Base-by-base conservation (phyloP, 176 grass and related monocot species). In the Cenchrus fungigraminus region DNA sequence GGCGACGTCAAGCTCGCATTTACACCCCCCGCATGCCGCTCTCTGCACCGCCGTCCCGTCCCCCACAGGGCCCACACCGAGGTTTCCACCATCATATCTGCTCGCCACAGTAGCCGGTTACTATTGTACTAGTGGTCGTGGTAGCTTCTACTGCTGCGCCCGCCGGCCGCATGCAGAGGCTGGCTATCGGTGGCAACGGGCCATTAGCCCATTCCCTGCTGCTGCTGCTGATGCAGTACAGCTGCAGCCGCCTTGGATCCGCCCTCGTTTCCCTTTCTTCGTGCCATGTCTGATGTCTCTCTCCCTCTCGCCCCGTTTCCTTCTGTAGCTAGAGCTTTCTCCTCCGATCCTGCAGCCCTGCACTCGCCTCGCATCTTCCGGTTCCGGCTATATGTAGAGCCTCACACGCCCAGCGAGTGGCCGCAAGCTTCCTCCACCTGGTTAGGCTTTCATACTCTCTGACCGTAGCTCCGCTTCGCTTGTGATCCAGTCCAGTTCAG, bases 71-170 rank as follows among this genome's bases (percentile, higher is more conserved):
- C 37, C 37, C 37, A 40, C 37, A 40, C 37, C 37, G 37, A 40
- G 37, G 3, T 40, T 40, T 42, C 76, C 14, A 14, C 54, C 11
- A 57, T 19, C 17, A 3, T 40, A 40, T 4, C 37, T 40, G 74
- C 12, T 8, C 45, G 0, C 22, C 6, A 22, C 70, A 29, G 70
- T 51, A 20, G 8, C 5, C 25, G 62, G 8, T 12, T 1, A 19
- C 6, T 2, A 60, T 40, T 40, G 17, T 20, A 57, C 5, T 56
- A 20, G 9, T 10, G 11, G 61, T 7, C 13, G 74, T 59, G 46
- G 76, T 8, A 71, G 43, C 60, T 61, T 63, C 44, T 28, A 63
- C 76, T 78, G 75, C 75, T 77, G 76, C 58, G 31, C 31, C 31
- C 31, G 31, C 31, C 31, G 31, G 57, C 16, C 13, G 29, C 32